Conservation (phyloP, 73 alveolate species). For the Symbiodinium natans region DNA sequence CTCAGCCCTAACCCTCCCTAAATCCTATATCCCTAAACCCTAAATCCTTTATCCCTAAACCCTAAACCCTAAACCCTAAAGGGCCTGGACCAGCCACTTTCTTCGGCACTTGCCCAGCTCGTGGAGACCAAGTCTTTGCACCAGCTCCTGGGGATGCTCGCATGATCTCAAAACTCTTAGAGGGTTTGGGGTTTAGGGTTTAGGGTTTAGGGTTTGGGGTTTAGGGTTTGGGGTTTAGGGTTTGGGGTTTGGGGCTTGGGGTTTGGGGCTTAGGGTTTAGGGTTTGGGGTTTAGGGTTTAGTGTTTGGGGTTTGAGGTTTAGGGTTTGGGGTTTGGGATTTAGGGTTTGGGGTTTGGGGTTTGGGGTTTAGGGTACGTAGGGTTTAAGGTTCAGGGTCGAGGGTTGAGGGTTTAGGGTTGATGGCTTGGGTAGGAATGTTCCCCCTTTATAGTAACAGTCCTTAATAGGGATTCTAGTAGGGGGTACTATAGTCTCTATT, state of each 20-base stretch:
- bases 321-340: neutral
- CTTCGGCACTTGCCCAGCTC: constrained; percentile 63
- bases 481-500: too few relatives aligned
- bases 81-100: constrained; percentile 65
- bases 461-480: too few relatives aligned
- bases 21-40: too few relatives aligned
- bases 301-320: neutral
- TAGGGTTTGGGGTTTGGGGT: neutral
- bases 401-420: too few relatives aligned
- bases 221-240: too few relatives aligned
- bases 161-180: too few relatives aligned
- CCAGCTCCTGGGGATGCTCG: constrained; percentile 34
- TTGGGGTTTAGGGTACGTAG: too few relatives aligned
- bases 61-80: too few relatives aligned
- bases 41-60: too few relatives aligned
- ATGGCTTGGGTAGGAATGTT: too few relatives aligned
- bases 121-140: constrained; percentile 40
- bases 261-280: neutral
- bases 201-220: neutral
- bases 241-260: too few relatives aligned
- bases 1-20: neutral
- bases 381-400: neutral
- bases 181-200: neutral
- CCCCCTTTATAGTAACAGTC: too few relatives aligned
- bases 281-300: neutral